A percentile compares a stretch with the other conserved stretches of the same genome.
These are phyloP conservation scores for Rhododendron williamsianum DNA, from an alignment of 148 eudicot genomes.

Conservation along the genomic window DNA sequence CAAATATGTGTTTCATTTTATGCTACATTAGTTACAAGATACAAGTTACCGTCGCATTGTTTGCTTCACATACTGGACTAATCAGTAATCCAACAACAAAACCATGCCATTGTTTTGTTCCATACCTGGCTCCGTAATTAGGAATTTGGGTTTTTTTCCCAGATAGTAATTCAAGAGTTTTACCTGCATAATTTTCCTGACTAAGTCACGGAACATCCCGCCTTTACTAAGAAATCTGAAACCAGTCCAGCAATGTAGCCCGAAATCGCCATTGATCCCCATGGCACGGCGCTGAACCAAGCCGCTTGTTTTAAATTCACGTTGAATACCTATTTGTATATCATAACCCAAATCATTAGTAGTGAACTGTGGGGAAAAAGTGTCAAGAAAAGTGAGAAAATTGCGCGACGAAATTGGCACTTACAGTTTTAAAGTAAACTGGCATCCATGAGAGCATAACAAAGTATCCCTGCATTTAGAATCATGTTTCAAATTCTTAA, in stretches of 20 bases:
- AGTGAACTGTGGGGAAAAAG: background rate
- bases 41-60: too few relatives aligned
- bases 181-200: slow-evolving; percentile 94
- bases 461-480: slow-evolving; percentile 83
- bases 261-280: slow-evolving; percentile 94
- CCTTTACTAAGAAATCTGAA: slow-evolving; percentile 69
- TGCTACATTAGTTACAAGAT: too few relatives aligned
- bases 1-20: too few relatives aligned
- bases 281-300: slow-evolving; percentile 97
- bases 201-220: slow-evolving; percentile 58
- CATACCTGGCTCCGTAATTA: background rate
- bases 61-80: background rate
- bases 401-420: slow-evolving; percentile 13
- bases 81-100: background rate
- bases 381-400: background rate
- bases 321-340: slow-evolving; percentile 48
- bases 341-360: background rate
- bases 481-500: background rate
- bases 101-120: background rate
- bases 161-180: background rate
- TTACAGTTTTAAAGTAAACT: slow-evolving; percentile 82
- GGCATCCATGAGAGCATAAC: slow-evolving; percentile 99
- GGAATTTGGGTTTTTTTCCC: background rate
- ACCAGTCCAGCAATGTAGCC: slow-evolving; percentile 76
- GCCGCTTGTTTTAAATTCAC: slow-evolving; percentile 93